Evolutionary conservation across 345 rosid genomes (phyloP), one percentile per base, ranked within the genome.

Genomic region (Eucalyptus polyanthemos): DNA sequence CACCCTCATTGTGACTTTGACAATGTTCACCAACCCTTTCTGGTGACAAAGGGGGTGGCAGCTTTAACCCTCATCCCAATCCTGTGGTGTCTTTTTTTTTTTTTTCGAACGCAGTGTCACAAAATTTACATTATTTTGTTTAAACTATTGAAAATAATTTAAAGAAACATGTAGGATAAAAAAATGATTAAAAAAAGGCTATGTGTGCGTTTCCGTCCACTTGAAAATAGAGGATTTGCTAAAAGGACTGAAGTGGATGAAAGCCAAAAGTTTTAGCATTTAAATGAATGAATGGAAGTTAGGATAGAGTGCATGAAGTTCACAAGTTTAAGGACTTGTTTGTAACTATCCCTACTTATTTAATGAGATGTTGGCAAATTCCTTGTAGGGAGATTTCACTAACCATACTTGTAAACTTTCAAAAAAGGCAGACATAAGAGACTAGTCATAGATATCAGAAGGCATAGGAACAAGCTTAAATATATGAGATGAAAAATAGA

Each of bases 61-160:
- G 42, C 80, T 16, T 69, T 9, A 34, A 69, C 44, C 80, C 42
- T 34, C 80, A 69, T 69, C 80, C 42, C 24, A 8, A 69, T 69
- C 80, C 42, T 1, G 24, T 31, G 44, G 80, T 69, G 80, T 34
- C 11, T n/a, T 65, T 14, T 2, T 15, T 14, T 65, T 29, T 12
- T 2, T 40, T 72, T 37, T 21, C 14, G 6, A 21, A 37, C 0
- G 3, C 24, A 7, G 27, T 1, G 5, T 37, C 14, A 21, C 81
- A 37, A 34, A 19, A 37, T 40, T 62, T 9, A 37, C 47, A 6
- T 21, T 2, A 2, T 76, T 37, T 19, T 19, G 45, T 21, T 76
- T 76, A 76, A 37, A 19, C 83, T 76, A 21, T 21, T 37, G 83
- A 37, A 6, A 19, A 17, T 0, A 9, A 10, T 19, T 21, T 37